Base-by-base conservation (phyloP, 257 asterid genomes). In the Ilex aquifolium region DNA sequence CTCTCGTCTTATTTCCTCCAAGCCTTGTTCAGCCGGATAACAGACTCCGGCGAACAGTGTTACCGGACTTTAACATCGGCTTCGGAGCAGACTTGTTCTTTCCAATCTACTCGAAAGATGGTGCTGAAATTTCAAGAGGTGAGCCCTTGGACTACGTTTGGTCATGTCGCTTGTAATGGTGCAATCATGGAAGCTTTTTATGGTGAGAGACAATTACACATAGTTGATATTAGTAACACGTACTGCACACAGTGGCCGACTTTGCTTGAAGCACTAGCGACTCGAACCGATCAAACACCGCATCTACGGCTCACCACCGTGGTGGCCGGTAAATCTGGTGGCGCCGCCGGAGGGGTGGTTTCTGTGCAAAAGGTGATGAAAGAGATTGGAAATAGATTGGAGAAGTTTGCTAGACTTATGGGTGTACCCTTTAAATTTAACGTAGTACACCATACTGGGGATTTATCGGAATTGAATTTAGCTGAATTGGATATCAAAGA, bases 161-260 rank as follows among this genome's bases (percentile, higher is more conserved):
- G 99, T 0, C 99, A 93, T 62, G 96, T 93, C 7, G 97, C 99
- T 0, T 81, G 84, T 30, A 93, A 90, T 52, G 97, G 96, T 6
- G 95, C 97, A 3, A 93, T 90, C 32, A 81, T 93, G 95, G 99
- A 93, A 52, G 97, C 96, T 0, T 75, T 93, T 4, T 96, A 93
- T 31, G 99, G 99, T 1, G 95, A 90, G 61, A 30, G 51, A 46
- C 83, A 74, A 64, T 46, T 93, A 7, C 99, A 93, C 36, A 90
- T 93, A 5, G 63, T 93, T 31, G 99, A 93, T 65, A 59, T 93
- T 2, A 84, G 95, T 69, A 88, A 90, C 78, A 93, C 97, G 0
- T 90, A 73, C 56, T 90, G 97, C 79, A 90, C 99, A 2, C 99
- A 93, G 81, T 93, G 99, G 97, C 99, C 99, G 8, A 93, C 97